Conservation (phyloP, 2,329 filamentous ascomycete species). For the Fusarium metavorans region DNA sequence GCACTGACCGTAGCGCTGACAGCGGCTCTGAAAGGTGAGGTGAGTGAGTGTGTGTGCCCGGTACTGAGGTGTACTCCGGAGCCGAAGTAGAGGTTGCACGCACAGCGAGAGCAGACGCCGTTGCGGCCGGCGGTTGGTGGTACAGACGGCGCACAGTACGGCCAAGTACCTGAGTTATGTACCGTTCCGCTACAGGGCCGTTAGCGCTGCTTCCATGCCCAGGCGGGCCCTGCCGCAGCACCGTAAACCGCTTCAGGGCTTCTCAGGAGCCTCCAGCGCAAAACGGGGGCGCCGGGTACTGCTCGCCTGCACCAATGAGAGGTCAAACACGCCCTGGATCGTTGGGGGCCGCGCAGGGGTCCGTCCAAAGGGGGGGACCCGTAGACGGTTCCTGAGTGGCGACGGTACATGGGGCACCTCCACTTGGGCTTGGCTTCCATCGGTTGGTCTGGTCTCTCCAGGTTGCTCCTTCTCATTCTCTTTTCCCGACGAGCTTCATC, state of each 20-base stretch:
- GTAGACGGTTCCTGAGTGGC: constrained; percentile 35
- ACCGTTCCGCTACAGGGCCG: background rate
- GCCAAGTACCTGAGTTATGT: background rate
- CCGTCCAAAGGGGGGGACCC: constrained; percentile 7
- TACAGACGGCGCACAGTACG: background rate
- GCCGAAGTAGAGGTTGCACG: constrained; percentile 2
- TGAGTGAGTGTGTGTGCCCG: background rate
- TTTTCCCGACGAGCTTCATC: constrained; percentile 34
- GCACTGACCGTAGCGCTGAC: constrained; percentile 25
- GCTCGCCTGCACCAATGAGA: constrained; percentile 21
- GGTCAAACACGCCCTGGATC: background rate
- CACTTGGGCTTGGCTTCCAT: constrained; percentile 22
- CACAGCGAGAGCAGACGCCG: background rate
- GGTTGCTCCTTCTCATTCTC: constrained; percentile 12
- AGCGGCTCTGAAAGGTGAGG: constrained; percentile 1
- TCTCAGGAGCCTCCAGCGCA: constrained; percentile 8
- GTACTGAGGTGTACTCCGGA: background rate
- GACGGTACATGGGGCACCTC: constrained; percentile 35
- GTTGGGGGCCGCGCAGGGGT: constrained; percentile 22
- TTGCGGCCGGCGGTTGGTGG: background rate
- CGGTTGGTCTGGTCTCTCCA: constrained; percentile 2
- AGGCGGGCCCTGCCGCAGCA: constrained; percentile 42
- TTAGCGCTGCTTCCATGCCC: constrained; percentile 22
- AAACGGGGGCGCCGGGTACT: constrained; percentile 24
- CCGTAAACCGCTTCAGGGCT: constrained; percentile 27